Base-by-base conservation (phyloP, 163 green algal genomes). In the Scenedesmus sp. region DNA sequence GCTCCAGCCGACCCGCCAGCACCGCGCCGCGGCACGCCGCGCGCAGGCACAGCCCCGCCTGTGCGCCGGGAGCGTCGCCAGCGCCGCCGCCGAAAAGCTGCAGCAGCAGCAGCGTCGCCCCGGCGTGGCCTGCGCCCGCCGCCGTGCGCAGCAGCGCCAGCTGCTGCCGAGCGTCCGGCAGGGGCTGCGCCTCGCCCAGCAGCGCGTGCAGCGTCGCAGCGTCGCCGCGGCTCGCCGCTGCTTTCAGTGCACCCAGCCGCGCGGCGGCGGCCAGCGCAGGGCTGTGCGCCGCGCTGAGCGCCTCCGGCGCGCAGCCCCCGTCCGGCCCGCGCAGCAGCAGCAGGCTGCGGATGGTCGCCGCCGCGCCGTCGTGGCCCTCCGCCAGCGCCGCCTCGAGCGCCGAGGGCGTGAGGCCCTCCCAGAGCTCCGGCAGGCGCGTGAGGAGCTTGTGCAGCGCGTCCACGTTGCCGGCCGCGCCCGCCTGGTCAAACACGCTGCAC, bases 401-500 rank as follows among this genome's bases (percentile, higher is more conserved):
- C 20, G 22, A 39, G 18, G 62, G 22, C 10, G 33, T 45, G 11
- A 80, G 33, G 18, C 13, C n/a, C 10, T 65, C 39, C 28, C 39
- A 80, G 22, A 72, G 72, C 72, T 80, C 72, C 0, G 60, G 72
- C 7, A 80, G 45, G 14, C 24, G 13, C 1, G 31, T 34, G 3
- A 80, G 60, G 47, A 80, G 72, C 60, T 62, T 26, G 31, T 80
- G 72, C 44, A 80, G 72, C n/a, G 72, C 72, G 24, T 42, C 24
- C 5, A 10, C 22, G 22, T 70, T 62, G 60, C 72, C 60, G 60
- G 44, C 26, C 4, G 26, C 57, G 44, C 58, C 72, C 24, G 72
- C 72, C 20, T 80, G 57, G 22, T 70, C 72, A 64, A 72, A 80
- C 20, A 80, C 45, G 45, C 44, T 54, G 18, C 29, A 44, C 72